A percentile compares a stretch with the other conserved stretches of the same genome.
Evolutionary conservation across 345 rosid genomes (phyloP).

Genomic region (Punica granatum): DNA sequence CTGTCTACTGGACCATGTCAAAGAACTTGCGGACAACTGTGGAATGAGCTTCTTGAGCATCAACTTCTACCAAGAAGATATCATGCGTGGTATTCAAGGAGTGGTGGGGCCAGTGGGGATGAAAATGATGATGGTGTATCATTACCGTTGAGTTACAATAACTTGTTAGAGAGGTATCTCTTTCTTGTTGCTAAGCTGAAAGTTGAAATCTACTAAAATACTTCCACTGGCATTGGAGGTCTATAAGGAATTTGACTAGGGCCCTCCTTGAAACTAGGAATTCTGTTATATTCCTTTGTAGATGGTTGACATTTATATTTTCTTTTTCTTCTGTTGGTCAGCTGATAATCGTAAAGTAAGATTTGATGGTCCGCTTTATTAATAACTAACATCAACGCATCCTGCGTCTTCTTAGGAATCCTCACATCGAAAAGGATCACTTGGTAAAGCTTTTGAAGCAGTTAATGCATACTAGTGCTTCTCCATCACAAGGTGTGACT

Average conservation of each 20-base stretch:
- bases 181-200: constrained; percentile 7
- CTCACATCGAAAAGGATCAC: constrained; percentile 81
- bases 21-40: constrained; percentile 57
- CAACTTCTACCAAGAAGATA: constrained; percentile 92
- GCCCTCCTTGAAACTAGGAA: not conserved
- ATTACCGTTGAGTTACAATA: constrained; percentile 60
- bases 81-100: constrained; percentile 95
- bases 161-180: constrained; percentile 66
- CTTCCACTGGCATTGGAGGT: not conserved
- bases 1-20: constrained; percentile 90
- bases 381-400: not conserved
- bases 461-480: constrained; percentile 49
- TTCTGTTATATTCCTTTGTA: not conserved
- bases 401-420: constrained; percentile 40
- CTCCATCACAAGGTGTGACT: constrained; percentile 39
- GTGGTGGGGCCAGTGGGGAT: constrained; percentile 49
- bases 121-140: constrained; percentile 77
- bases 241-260: no score
- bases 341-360: not conserved
- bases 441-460: constrained; percentile 93
- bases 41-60: constrained; percentile 83
- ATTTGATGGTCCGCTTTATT: not conserved
- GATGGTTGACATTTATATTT: not conserved
- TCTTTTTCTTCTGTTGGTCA: not conserved
- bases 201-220: not conserved